Evolutionary conservation across 2,329 filamentous ascomycete species (phyloP).

Genomic region (Aspergillus sp.): DNA sequence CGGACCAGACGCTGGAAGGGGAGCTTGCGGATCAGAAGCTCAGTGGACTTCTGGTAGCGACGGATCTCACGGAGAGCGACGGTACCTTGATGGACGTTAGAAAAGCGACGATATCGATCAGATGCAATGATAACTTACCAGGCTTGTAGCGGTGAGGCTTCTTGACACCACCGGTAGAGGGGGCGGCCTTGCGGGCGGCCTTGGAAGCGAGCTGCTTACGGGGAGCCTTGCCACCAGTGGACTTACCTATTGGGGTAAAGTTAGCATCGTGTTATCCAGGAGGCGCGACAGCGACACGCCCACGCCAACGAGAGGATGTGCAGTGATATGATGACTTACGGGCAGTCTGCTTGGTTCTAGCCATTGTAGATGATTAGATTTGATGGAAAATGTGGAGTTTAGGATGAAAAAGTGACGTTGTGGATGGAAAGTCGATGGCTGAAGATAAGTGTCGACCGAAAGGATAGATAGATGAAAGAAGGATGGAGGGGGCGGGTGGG

Average conservation of each 20-base stretch:
- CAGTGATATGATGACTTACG: slow-evolving; percentile 42
- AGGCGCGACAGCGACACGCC: slow-evolving; percentile 20
- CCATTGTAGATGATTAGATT: slow-evolving; percentile 42
- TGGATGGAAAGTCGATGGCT: slow-evolving; percentile 30
- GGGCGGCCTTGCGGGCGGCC: slow-evolving; percentile 97
- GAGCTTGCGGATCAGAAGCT: slow-evolving; percentile 94
- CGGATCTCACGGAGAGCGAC: slow-evolving; percentile 98
- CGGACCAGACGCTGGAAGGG: slow-evolving; percentile 97
- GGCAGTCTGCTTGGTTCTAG: slow-evolving; percentile 55
- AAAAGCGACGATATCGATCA: background rate
- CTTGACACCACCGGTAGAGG: slow-evolving; percentile 96
- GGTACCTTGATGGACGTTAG: slow-evolving; percentile 58
- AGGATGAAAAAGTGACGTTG: slow-evolving; percentile 31
- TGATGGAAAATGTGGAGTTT: slow-evolving; percentile 29
- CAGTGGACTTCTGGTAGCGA: slow-evolving; percentile 96
- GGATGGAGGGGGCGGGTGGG: slow-evolving; percentile 39
- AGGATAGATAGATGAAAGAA: slow-evolving; percentile 34
- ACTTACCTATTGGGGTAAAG: slow-evolving; percentile 60
- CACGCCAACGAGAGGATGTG: slow-evolving; percentile 17
- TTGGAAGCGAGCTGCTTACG: slow-evolving; percentile 99
- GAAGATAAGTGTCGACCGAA: slow-evolving; percentile 24
- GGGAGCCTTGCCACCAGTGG: slow-evolving; percentile 70
- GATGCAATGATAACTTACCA: slow-evolving; percentile 47
- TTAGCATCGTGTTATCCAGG: slow-evolving; percentile 20
- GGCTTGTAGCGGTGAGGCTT: slow-evolving; percentile 91